Percentiles rank a stretch among this genome's conserved stretches.
phyloP scores from a whole-genome alignment of 495 filamentous ascomycete genomes.

The Penicillium silybi region DNA sequence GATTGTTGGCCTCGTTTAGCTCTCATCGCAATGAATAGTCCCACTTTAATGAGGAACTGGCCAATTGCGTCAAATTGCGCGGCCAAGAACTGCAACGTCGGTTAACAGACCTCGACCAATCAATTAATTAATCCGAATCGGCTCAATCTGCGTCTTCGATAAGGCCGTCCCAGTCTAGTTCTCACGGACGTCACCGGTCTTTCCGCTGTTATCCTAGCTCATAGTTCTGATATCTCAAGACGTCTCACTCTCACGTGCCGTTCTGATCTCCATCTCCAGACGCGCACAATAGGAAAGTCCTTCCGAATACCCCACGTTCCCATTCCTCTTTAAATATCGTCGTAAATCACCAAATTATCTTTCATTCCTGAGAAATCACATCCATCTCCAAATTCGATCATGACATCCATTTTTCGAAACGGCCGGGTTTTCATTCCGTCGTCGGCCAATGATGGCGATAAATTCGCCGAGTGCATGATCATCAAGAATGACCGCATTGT shows the following conservation, averaged over 20 bases:
- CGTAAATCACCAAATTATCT: not conserved
- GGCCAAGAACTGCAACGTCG: constrained; percentile 1
- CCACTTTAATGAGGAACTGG: constrained; percentile 1
- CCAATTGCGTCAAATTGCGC: constrained; percentile 32
- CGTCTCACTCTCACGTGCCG: not conserved
- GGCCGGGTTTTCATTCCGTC: constrained; percentile 41
- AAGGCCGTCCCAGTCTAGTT: not conserved
- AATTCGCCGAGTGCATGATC: constrained; percentile 42
- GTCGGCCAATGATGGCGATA: constrained; percentile 11
- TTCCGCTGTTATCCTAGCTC: not conserved
- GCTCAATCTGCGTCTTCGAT: not conserved
- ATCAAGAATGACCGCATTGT: constrained; percentile 31
- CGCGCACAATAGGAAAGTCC: constrained; percentile 13
- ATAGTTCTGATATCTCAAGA: not conserved
- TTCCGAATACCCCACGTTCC: constrained; percentile 6
- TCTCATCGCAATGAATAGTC: not conserved
- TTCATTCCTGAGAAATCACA: not conserved
- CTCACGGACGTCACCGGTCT: not conserved
- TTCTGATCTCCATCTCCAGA: not conserved
- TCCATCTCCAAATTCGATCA: constrained; percentile 7
- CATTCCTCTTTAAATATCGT: constrained; percentile 11
- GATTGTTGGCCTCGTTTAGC: not conserved
- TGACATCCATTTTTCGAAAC: constrained; percentile 43
- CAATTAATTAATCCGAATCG: not conserved
- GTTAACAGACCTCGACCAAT: not conserved